These are phyloP conservation scores for Recurvomyces mirabilis DNA, from an alignment of 495 filamentous ascomycete genomes.

Conservation along the genomic window DNA sequence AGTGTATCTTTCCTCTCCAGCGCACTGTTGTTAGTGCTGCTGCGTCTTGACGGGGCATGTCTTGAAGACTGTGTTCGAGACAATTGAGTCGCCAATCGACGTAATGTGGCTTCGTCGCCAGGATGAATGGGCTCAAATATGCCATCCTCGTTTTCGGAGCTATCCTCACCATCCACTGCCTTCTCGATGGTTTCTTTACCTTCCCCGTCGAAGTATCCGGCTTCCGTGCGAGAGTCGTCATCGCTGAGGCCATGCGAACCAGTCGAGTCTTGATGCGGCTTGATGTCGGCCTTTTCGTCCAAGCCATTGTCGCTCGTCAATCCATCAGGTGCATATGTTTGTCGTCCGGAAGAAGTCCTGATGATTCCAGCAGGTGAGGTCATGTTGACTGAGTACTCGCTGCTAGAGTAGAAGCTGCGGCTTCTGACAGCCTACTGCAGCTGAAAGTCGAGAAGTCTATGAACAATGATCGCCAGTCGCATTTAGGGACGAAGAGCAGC, in stretches of 20 bases:
- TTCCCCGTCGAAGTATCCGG: not conserved
- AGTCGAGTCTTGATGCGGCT: not conserved
- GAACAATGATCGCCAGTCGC: no score
- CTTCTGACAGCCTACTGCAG: no score
- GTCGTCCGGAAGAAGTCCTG: not conserved
- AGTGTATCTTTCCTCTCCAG: constrained; percentile 10
- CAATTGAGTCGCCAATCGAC: constrained; percentile 1
- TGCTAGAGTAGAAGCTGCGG: no score
- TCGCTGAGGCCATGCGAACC: not conserved
- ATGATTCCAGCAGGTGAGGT: not conserved
- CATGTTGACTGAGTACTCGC: no score
- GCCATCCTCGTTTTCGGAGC: constrained; percentile 1
- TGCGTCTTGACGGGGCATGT: not conserved
- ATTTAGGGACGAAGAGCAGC: no score
- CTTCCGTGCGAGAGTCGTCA: not conserved
- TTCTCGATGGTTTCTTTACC: not conserved
- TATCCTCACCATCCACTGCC: not conserved
- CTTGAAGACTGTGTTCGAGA: constrained; percentile 7
- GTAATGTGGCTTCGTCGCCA: constrained; percentile 2
- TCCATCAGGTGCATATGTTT: constrained; percentile 4
- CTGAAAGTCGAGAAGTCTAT: no score
- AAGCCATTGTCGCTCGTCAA: not conserved
- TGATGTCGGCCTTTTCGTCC: not conserved
- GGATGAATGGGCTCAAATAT: not conserved
- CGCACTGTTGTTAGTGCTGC: not conserved